Evolutionary conservation across 73 alveolate genomes (phyloP).

Genomic region (Tetrahymena borealis): DNA sequence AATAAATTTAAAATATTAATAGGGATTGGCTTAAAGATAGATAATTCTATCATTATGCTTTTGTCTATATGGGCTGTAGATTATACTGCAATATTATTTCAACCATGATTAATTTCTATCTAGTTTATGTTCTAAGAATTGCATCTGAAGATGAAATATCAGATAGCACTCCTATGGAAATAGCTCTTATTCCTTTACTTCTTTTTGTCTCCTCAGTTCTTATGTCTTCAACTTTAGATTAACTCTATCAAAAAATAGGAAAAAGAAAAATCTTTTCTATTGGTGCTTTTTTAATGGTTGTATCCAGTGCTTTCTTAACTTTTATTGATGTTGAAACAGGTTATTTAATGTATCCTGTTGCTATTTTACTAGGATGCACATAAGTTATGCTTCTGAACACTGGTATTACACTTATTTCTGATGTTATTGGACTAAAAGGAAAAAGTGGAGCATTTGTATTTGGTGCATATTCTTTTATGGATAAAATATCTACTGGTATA

Average conservation of each 20-base stretch:
- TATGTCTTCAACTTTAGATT: slow-evolving; percentile 44
- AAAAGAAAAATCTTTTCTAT: slow-evolving; percentile 37
- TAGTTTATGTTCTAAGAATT: background rate
- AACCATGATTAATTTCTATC: slow-evolving; percentile 63
- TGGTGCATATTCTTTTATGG: slow-evolving; percentile 69
- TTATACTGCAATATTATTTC: slow-evolving; percentile 68
- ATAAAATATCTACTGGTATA: slow-evolving; percentile 60
- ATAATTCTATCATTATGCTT: slow-evolving; percentile 53
- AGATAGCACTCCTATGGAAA: slow-evolving; percentile 56
- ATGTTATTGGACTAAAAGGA: slow-evolving; percentile 69
- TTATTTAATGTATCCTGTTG: slow-evolving; percentile 43
- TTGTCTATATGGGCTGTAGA: slow-evolving; percentile 66
- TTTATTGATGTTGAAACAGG: background rate
- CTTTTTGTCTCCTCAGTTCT: slow-evolving; percentile 57
- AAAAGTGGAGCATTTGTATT: slow-evolving; percentile 74
- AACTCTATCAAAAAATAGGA: slow-evolving; percentile 35
- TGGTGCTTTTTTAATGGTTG: background rate
- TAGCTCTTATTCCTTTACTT: slow-evolving; percentile 66
- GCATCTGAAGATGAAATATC: slow-evolving; percentile 46
- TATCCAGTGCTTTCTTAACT: background rate
- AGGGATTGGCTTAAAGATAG: slow-evolving; percentile 58
- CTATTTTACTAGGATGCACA: slow-evolving; percentile 51
- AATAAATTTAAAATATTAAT: background rate
- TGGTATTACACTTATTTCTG: slow-evolving; percentile 57
- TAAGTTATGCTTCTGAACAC: slow-evolving; percentile 57